phyloP scores from a whole-genome alignment of 345 rosid species.

The Eucalyptus dawsonii region DNA sequence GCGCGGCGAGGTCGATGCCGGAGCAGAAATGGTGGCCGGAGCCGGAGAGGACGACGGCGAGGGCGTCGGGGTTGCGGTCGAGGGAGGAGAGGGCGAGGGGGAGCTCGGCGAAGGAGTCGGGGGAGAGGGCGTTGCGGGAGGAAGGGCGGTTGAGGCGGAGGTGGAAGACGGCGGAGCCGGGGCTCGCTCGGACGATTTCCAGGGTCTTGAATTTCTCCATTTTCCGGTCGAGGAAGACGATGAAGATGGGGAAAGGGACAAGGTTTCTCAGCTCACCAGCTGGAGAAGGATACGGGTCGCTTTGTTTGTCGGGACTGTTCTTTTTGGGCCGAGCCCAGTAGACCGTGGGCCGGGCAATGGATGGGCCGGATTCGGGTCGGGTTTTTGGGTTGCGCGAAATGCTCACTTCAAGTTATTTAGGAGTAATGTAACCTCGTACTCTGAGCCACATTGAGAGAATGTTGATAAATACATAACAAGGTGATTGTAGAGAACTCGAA shows the following conservation, averaged over 20 bases:
- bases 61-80: constrained; percentile 46
- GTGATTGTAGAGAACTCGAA: not conserved
- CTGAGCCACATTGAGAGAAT: no score
- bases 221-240: not conserved
- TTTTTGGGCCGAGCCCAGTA: not conserved
- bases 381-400: not conserved
- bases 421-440: not conserved
- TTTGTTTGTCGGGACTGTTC: not conserved
- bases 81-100: constrained; percentile 47
- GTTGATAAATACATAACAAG: no score
- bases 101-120: constrained; percentile 55
- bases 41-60: constrained; percentile 46
- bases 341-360: not conserved
- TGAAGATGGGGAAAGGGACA: not conserved
- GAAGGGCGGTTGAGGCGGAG: constrained; percentile 52
- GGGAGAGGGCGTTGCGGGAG: constrained; percentile 47
- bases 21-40: no score
- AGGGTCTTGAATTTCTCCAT: constrained; percentile 38
- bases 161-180: constrained; percentile 35
- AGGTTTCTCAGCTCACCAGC: not conserved
- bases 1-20: no score
- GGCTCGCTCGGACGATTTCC: constrained; percentile 15
- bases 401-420: not conserved
- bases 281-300: not conserved
- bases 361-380: not conserved